Conservation (phyloP, 306 rosid species). For the Styphnolobium japonicum region DNA sequence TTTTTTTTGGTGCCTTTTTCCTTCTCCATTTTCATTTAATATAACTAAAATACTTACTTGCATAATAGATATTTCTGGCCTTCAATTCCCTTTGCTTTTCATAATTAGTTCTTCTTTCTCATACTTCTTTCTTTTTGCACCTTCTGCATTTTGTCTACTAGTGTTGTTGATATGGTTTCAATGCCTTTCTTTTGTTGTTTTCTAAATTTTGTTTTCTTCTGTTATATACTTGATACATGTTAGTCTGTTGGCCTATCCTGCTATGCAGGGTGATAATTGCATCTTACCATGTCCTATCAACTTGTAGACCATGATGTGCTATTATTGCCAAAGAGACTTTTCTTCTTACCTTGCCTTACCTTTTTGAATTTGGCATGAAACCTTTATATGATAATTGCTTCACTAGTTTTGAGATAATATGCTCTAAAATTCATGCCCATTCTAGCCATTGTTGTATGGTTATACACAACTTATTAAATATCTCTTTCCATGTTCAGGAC, state of each 20-base stretch:
- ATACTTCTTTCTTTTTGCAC: background rate
- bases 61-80: background rate
- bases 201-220: background rate
- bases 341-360: background rate
- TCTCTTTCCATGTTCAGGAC: conserved; percentile 26
- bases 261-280: background rate
- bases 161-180: background rate
- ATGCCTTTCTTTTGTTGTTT: background rate
- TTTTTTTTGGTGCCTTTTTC: background rate
- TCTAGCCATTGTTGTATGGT: background rate
- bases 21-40: background rate
- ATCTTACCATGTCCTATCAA: background rate
- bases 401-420: background rate
- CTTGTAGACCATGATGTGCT: background rate
- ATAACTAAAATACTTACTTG: background rate
- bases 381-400: background rate
- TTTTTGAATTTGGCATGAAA: background rate
- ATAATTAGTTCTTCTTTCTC: background rate
- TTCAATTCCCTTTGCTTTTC: background rate
- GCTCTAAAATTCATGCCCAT: background rate
- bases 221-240: background rate
- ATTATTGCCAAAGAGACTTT: background rate
- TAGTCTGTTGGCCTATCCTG: background rate
- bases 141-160: background rate
- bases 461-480: background rate